Evolutionary conservation across 164 flowering plant genomes (phyloP), one percentile per base, ranked within the genome.

Genomic region (Nymphaea thermarum): DNA sequence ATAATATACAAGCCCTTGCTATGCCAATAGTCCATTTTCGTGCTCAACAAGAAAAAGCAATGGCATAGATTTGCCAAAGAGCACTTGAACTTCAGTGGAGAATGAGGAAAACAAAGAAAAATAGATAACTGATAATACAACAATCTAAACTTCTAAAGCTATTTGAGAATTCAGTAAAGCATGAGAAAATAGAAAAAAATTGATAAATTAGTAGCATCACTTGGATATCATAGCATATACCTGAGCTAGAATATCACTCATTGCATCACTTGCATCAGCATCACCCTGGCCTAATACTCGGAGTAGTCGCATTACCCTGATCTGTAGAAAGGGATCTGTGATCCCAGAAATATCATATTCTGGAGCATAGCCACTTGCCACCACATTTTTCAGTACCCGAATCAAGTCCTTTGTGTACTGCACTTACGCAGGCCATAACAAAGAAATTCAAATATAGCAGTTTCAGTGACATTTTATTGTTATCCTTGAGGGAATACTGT

Each of bases 241-340:
- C 96, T 92, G 99, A 2, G 99, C 99, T 80, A 95, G 99, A 74
- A 95, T 85, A 77, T 95, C 99, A 80, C 87, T 95, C 99, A 95
- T 95, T 63, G 74, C 64, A 73, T 95, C 99, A 82, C 98, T 95
- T 63, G 97, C 89, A 82, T 90, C 98, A 15, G 91, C 89, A 87
- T 95, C 98, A 72, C 94, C 98, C 43, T 90, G 86, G 65, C 98
- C 99, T 79, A 95, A 76, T 57, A 83, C 73, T 42, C 86, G 86
- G 78, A 95, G 80, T 64, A 92, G 85, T 78, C 73, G 90, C 57
- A 95, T 88, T 82, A 92, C 73, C 79, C 97, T 82, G 62, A 95
- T 90, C 66, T 95, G 98, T 62, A 95, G 96, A 75, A 95, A 95
- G 70, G 99, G 99, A 70, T 95, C 99, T 43, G 98, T 78, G 74